Evolutionary conservation across 2,329 filamentous ascomycete genomes (phyloP).

Genomic region (Penicillium olsonii): DNA sequence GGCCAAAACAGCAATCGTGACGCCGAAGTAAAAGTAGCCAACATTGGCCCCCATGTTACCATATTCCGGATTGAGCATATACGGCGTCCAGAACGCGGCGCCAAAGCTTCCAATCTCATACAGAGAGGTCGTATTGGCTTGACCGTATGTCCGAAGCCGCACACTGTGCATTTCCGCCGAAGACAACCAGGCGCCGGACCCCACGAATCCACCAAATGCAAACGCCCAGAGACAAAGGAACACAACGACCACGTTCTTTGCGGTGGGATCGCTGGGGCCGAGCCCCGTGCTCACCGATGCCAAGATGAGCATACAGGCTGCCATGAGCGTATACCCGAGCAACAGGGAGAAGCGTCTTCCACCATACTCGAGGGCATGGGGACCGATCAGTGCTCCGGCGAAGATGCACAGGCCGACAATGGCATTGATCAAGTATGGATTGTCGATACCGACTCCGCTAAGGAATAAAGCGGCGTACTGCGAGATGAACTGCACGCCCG

Average conservation of each 20-base stretch:
- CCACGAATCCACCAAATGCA: slow-evolving; percentile 27
- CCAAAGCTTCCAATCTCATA: slow-evolving; percentile 28
- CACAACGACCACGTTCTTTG: slow-evolving; percentile 26
- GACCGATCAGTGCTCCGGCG: slow-evolving; percentile 20
- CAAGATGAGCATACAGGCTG: slow-evolving; percentile 26
- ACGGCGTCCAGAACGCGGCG: slow-evolving; percentile 27
- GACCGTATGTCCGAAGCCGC: slow-evolving; percentile 28
- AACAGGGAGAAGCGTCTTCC: slow-evolving; percentile 26
- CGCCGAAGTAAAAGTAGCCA: slow-evolving; percentile 25
- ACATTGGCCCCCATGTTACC: slow-evolving; percentile 28
- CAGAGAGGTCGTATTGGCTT: slow-evolving; percentile 25
- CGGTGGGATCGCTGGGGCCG: slow-evolving; percentile 10
- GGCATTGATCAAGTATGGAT: slow-evolving; percentile 25
- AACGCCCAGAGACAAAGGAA: slow-evolving; percentile 31
- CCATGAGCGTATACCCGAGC: slow-evolving; percentile 23
- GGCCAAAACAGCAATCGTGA: slow-evolving; percentile 8
- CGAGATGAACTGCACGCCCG: slow-evolving; percentile 27
- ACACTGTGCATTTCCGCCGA: slow-evolving; percentile 32
- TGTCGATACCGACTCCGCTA: slow-evolving; percentile 24
- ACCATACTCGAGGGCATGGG: slow-evolving; percentile 23
- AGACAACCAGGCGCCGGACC: slow-evolving; percentile 23
- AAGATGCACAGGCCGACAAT: slow-evolving; percentile 23
- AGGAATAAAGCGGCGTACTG: slow-evolving; percentile 22
- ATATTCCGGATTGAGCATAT: slow-evolving; percentile 26
- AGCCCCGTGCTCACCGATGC: slow-evolving; percentile 23